Percentiles rank a stretch among this genome's conserved stretches.
Evolutionary conservation across 306 rosid species (phyloP).

Genomic region (Quercus robur): DNA sequence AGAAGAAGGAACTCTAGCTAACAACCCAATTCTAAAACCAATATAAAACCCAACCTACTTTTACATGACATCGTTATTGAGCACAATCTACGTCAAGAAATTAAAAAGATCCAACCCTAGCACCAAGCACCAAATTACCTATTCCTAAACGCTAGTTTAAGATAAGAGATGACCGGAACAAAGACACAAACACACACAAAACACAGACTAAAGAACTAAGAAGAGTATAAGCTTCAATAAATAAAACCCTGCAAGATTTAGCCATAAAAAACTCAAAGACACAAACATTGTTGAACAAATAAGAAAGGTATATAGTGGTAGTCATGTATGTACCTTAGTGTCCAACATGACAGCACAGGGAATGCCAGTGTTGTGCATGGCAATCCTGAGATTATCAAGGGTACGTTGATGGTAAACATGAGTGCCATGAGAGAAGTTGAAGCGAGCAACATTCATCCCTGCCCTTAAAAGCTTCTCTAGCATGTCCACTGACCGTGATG

Average conservation of each 20-base stretch:
- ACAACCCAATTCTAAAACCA: too few species aligned
- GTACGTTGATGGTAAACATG: not conserved
- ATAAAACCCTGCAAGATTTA: not conserved
- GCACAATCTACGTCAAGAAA: too few species aligned
- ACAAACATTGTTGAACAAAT: not conserved
- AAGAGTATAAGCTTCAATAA: too few species aligned
- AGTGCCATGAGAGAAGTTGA: not conserved
- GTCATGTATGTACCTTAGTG: not conserved
- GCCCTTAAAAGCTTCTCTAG: not conserved
- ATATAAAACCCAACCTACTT: too few species aligned
- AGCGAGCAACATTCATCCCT: not conserved
- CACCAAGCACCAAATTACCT: too few species aligned
- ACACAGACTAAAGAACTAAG: too few species aligned
- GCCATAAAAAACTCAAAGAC: not conserved
- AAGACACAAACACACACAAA: too few species aligned
- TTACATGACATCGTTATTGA: too few species aligned
- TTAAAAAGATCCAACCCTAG: too few species aligned
- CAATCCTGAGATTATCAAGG: not conserved
- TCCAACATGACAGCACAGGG: not conserved
- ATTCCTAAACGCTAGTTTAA: too few species aligned
- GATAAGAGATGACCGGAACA: too few species aligned
- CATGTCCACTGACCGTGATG: not conserved
- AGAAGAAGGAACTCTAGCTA: too few species aligned
- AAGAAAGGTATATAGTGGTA: not conserved
- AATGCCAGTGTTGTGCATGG: not conserved